phyloP scores from a whole-genome alignment of 108 stramenopile genomes.

The Cyclotella sp. region DNA sequence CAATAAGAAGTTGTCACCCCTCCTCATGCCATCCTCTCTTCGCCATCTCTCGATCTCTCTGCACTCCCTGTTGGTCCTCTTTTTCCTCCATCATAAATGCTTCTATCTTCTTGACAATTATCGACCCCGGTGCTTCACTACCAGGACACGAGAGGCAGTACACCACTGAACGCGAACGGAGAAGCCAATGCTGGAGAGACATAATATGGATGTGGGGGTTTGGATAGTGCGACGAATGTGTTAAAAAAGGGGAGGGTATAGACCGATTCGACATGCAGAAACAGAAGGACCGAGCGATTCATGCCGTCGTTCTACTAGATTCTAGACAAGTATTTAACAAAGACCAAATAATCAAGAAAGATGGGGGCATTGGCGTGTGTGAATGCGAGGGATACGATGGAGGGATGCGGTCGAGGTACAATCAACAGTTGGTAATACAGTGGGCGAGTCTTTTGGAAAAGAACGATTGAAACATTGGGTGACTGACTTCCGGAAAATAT shows the following conservation, averaged over 20 bases:
- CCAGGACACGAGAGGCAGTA: slow-evolving; percentile 13
- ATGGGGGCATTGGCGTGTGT: slow-evolving; percentile 3
- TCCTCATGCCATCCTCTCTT: no score
- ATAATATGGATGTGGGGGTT: slow-evolving; percentile 11
- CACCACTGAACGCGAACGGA: slow-evolving; percentile 26
- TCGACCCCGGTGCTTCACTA: slow-evolving; percentile 11
- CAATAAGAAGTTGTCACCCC: no score
- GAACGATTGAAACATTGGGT: slow-evolving; percentile 17
- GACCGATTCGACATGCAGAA: not conserved
- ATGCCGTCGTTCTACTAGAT: not conserved
- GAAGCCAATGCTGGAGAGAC: slow-evolving; percentile 45
- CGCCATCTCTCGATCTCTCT: no score
- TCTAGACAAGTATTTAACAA: not conserved
- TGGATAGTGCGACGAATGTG: not conserved
- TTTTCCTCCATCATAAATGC: no score
- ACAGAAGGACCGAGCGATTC: not conserved
- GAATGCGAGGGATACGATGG: slow-evolving; percentile 24
- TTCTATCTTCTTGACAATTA: no score
- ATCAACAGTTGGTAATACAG: slow-evolving; percentile 42
- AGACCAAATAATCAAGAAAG: not conserved
- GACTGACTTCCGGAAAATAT: no score
- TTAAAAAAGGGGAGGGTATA: slow-evolving; percentile 1
- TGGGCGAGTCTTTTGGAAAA: slow-evolving; percentile 31
- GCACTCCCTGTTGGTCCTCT: no score
- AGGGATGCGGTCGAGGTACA: slow-evolving; percentile 29